Base-by-base conservation (phyloP, 495 filamentous ascomycete species). In the Penicillium robsamsonii region DNA sequence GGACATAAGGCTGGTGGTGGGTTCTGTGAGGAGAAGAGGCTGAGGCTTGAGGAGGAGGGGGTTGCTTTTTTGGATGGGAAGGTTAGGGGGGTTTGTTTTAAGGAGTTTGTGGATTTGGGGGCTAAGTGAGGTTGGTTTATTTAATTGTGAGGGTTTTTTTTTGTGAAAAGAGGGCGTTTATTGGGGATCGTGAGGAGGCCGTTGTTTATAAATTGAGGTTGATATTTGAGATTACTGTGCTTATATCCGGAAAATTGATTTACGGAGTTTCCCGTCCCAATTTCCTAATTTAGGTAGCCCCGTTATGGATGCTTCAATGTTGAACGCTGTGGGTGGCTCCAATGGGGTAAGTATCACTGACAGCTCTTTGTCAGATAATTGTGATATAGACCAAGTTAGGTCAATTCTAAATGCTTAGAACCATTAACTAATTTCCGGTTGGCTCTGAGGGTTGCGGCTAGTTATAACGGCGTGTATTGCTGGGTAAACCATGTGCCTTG, bases 21-120 rank as follows among this genome's bases (percentile, higher is more conserved):
- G 17, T 67, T 72, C 51, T 50, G 58, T 13, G 62, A 63, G 29
- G 66, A 73, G 60, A 74, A 74, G 65, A 59, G 47, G 47, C 10
- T 53, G 30, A 49, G 70, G 49, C 53, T 74, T 29, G 49, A 55
- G 45, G 62, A 55, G 22, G 69, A 74, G 56, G 70, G 71, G 4
- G 68, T 74, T 17, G 30, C 40, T 17, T 73, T 72, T 62, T 67
- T 69, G 59, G 57, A 31, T 41, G 69, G 69, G 24, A 68, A 63
- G 53, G 71, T 60, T 20, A 27, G 7, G 27, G 71, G 70, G 6
- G 44, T 42, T 17, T 68, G 63, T 61, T 73, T 73, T 62, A 41
- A 5, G 53, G 67, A 70, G 11, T 70, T 72, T 67, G 42, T 55
- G 33, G 70, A 69, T 44, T 60, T 68, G 47, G 51, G 49, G 31